These are phyloP conservation scores for Rhodotorula sp. DNA, from an alignment of 1,284 basidiomycete genomes.

Conservation along the genomic window DNA sequence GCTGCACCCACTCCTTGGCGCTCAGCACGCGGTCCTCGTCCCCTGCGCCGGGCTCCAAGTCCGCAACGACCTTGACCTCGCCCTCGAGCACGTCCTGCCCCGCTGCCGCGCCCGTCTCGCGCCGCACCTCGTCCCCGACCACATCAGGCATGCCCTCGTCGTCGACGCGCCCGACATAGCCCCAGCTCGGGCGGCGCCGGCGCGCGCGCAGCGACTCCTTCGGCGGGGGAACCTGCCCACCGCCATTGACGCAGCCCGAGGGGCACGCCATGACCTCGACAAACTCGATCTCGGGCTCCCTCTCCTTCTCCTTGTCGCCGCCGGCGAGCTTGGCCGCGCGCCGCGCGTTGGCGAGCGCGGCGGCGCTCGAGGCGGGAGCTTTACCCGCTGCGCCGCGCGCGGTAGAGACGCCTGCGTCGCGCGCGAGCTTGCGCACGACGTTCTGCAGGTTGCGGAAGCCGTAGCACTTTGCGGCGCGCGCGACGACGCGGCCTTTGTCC, in stretches of 20 bases:
- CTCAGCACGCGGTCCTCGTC: slow-evolving; percentile 28
- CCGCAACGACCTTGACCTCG: slow-evolving; percentile 43
- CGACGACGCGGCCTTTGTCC: slow-evolving; percentile 64
- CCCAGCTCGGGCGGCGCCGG: slow-evolving; percentile 19
- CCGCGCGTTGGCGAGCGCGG: slow-evolving; percentile 58
- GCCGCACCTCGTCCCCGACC: slow-evolving; percentile 44
- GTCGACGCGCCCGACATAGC: slow-evolving; percentile 57
- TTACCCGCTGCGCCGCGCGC: slow-evolving; percentile 57
- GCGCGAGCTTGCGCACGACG: slow-evolving; percentile 88
- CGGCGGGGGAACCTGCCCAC: slow-evolving; percentile 80
- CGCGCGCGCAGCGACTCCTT: slow-evolving; percentile 21
- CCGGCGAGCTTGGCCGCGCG: slow-evolving; percentile 50
- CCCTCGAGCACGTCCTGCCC: slow-evolving; percentile 23
- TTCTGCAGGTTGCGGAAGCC: slow-evolving; percentile 98
- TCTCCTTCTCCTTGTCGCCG: slow-evolving; percentile 46
- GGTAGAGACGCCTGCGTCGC: slow-evolving; percentile 73
- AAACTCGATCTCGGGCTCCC: slow-evolving; percentile 77
- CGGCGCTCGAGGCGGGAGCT: slow-evolving; percentile 57
- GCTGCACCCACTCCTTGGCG: slow-evolving; percentile 43
- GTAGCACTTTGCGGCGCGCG: slow-evolving; percentile 92
- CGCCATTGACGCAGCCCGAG: slow-evolving; percentile 94
- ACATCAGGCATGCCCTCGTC: slow-evolving; percentile 53
- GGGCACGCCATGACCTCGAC: slow-evolving; percentile 99
- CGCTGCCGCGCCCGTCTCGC: too few species aligned
- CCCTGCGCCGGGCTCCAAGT: slow-evolving; percentile 18